These are phyloP conservation scores for Claviceps digitariae DNA, from an alignment of 2,329 filamentous ascomycete species.

Conservation along the genomic window DNA sequence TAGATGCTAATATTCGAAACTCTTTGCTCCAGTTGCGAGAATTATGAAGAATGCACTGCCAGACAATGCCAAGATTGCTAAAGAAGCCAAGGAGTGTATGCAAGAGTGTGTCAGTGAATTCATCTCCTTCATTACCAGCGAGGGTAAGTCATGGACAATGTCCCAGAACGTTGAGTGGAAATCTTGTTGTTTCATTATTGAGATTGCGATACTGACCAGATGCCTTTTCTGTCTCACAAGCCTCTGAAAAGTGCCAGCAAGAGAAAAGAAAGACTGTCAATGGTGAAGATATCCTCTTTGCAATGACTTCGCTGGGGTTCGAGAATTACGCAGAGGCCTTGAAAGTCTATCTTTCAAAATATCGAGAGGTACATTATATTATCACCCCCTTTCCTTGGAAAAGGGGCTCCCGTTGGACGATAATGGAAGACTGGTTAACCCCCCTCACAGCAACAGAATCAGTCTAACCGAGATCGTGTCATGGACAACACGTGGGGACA, in stretches of 20 bases:
- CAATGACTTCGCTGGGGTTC: conserved; percentile 97
- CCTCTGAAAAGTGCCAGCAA: conserved; percentile 97
- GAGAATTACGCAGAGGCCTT: conserved; percentile 97
- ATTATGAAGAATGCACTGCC: conserved; percentile 98
- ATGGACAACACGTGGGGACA: conserved; percentile 22
- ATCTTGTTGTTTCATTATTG: background rate
- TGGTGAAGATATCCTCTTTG: conserved; percentile 95
- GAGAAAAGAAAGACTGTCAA: conserved; percentile 99
- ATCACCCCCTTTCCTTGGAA: background rate
- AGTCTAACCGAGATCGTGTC: conserved; percentile 26
- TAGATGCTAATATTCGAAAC: conserved; percentile 89
- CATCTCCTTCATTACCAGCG: conserved; percentile 98
- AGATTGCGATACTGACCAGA: background rate
- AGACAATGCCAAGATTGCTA: conserved; percentile 97
- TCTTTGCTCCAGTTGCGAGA: conserved; percentile 88
- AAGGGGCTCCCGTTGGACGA: background rate
- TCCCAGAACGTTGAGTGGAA: background rate
- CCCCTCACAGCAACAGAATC: conserved; percentile 25
- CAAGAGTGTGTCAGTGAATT: conserved; percentile 99
- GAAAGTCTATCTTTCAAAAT: conserved; percentile 96
- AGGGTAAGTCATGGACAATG: conserved; percentile 50
- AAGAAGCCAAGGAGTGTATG: conserved; percentile 99
- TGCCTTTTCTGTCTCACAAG: conserved; percentile 31
- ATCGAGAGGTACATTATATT: conserved; percentile 68
- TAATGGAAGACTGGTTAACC: background rate